Percentiles rank a stretch among this genome's conserved stretches.
phyloP scores from a whole-genome alignment of 1,284 basidiomycete genomes.

The Leccinum griseonigrum region DNA sequence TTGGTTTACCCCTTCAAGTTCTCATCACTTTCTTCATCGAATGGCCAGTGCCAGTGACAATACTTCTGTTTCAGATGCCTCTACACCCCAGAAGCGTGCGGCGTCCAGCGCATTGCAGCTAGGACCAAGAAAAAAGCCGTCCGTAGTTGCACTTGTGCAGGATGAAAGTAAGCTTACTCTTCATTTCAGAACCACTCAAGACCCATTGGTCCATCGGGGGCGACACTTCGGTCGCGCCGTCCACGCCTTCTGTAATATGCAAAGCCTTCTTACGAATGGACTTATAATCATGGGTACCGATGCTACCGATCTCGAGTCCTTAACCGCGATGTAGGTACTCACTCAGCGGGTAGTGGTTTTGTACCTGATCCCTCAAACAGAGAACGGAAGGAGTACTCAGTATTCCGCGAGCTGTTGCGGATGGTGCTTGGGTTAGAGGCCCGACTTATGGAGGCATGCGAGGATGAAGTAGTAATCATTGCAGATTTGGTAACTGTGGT shows the following conservation, averaged over 20 bases:
- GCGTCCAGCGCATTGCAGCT: neutral
- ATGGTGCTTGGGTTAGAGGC: neutral
- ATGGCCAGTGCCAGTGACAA: neutral
- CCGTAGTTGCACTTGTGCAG: neutral
- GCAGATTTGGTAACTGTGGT: too few relatives aligned
- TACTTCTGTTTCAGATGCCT: neutral
- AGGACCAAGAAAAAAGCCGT: neutral
- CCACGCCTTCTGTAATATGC: neutral
- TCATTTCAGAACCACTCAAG: slow-evolving; percentile 1
- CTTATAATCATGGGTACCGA: neutral
- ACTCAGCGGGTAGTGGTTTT: too few relatives aligned
- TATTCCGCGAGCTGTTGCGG: too few relatives aligned
- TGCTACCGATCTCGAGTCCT: neutral
- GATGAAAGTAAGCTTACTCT: neutral
- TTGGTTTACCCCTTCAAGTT: too few relatives aligned
- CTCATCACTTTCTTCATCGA: neutral
- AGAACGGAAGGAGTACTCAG: too few relatives aligned
- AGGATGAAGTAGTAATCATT: neutral
- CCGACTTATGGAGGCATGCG: neutral
- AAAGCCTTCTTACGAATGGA: neutral
- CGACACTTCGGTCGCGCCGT: slow-evolving; percentile 9
- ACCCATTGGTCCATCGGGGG: slow-evolving; percentile 3
- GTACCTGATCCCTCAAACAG: neutral
- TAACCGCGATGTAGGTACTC: neutral
- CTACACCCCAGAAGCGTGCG: neutral